phyloP scores from a whole-genome alignment of 2,329 filamentous ascomycete species.

The Botryosphaeria dothidea region DNA sequence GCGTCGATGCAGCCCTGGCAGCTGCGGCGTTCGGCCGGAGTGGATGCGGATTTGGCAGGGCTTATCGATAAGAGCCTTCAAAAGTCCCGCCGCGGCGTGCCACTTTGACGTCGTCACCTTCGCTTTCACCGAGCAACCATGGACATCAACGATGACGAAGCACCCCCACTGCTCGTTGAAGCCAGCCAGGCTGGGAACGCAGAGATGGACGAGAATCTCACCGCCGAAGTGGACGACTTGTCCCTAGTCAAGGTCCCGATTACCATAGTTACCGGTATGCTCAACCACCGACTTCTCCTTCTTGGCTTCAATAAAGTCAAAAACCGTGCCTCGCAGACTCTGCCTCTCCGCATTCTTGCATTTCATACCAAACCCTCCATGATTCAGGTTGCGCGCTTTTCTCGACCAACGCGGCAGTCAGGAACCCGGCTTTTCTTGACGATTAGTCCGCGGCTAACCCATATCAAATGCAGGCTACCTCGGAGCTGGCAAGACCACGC shows the following conservation, averaged over 20 bases:
- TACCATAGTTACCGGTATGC: constrained; percentile 75
- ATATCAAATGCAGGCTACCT: constrained; percentile 70
- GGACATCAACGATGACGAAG: constrained; percentile 59
- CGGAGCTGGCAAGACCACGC: constrained; percentile 90
- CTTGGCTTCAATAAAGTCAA: background rate
- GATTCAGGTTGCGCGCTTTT: no score
- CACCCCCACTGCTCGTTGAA: constrained; percentile 63
- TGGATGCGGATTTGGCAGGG: background rate
- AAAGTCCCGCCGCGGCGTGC: background rate
- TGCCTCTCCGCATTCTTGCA: no score
- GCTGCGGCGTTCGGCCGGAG: constrained; percentile 4
- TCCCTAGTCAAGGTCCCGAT: constrained; percentile 71
- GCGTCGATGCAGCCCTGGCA: background rate
- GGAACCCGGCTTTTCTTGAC: background rate
- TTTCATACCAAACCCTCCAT: no score
- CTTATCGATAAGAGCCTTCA: constrained; percentile 13
- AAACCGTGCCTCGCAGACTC: no score
- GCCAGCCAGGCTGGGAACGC: constrained; percentile 34
- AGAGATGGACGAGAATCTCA: constrained; percentile 26
- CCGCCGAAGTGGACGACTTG: constrained; percentile 48
- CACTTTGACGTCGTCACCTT: background rate
- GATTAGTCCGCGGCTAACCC: constrained; percentile 1
- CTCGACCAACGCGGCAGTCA: no score
- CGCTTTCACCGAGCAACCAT: background rate
- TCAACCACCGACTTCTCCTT: background rate